Percentiles rank a stretch among this genome's conserved stretches.
Conservation (phyloP, 2,329 filamentous ascomycete genomes). For the Claviceps monticola region DNA sequence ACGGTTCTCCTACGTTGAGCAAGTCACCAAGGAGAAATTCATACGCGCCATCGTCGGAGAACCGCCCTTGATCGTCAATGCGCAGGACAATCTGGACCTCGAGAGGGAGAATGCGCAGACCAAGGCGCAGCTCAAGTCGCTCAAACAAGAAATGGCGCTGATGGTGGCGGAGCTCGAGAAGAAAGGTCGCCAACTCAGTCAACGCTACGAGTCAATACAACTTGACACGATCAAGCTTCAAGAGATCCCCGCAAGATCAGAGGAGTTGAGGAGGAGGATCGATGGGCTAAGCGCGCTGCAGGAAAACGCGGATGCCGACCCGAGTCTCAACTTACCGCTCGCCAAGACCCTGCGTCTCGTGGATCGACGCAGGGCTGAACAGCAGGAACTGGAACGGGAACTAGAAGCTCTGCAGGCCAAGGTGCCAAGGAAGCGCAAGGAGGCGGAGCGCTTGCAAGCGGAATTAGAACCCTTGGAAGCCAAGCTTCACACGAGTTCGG, state of each 20-base stretch:
- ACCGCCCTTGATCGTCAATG: constrained; percentile 71
- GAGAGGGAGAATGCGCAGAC: constrained; percentile 53
- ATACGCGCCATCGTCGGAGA: constrained; percentile 85
- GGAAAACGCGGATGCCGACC: constrained; percentile 20
- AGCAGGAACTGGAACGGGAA: constrained; percentile 45
- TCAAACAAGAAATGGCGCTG: constrained; percentile 64
- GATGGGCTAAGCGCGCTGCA: constrained; percentile 28
- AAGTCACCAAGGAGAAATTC: constrained; percentile 97
- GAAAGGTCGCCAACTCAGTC: constrained; percentile 43
- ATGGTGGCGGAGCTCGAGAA: constrained; percentile 61
- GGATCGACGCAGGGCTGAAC: constrained; percentile 34
- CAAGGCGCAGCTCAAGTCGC: constrained; percentile 64
- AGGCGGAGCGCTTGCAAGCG: constrained; percentile 50
- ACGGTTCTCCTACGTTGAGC: constrained; percentile 93
- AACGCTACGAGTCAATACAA: constrained; percentile 36
- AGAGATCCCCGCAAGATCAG: constrained; percentile 37
- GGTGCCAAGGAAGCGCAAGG: constrained; percentile 50
- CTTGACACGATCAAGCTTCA: constrained; percentile 33
- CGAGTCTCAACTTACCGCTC: constrained; percentile 41
- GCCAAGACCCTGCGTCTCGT: constrained; percentile 41
- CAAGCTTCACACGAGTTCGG: constrained; percentile 49
- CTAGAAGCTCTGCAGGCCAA: constrained; percentile 48
- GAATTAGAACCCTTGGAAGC: constrained; percentile 57
- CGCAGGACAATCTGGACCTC: constrained; percentile 66
- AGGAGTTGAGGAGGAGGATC: constrained; percentile 34